These are phyloP conservation scores for Podaxis sp. DNA, from an alignment of 768 basidiomycete species.

Conservation along the genomic window DNA sequence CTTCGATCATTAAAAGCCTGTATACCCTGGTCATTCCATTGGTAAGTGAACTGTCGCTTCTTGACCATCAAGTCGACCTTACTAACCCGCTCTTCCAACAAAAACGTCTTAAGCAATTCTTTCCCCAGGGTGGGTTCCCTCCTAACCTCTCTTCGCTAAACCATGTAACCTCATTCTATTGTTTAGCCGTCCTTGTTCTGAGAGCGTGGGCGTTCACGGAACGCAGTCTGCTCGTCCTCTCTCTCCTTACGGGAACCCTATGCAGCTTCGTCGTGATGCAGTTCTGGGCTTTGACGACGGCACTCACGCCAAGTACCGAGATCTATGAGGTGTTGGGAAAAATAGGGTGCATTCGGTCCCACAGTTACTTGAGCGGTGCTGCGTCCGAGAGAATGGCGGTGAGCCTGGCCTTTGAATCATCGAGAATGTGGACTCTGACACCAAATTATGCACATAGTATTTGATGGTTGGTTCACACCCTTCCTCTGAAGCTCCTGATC, in stretches of 20 bases:
- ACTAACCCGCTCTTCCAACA: too few relatives aligned
- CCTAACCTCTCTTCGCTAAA: too few relatives aligned
- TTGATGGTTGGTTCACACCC: background rate
- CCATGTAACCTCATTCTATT: background rate
- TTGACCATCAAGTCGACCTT: background rate
- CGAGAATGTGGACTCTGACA: background rate
- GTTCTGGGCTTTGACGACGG: background rate
- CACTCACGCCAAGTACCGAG: background rate
- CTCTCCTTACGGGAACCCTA: background rate
- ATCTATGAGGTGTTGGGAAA: background rate
- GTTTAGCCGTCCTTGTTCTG: background rate
- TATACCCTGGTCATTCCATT: background rate
- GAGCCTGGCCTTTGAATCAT: background rate
- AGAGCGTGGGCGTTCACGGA: background rate
- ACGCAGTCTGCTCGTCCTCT: background rate
- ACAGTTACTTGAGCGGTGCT: background rate
- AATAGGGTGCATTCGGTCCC: background rate
- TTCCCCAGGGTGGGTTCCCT: background rate
- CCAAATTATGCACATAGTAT: background rate
- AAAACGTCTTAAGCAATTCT: background rate
- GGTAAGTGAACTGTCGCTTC: background rate
- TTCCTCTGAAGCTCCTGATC: background rate
- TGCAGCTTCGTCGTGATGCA: background rate
- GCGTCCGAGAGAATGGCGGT: background rate
- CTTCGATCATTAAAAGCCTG: background rate